Base-by-base conservation (phyloP, 495 filamentous ascomycete genomes). In the Penicillium paradoxum region DNA sequence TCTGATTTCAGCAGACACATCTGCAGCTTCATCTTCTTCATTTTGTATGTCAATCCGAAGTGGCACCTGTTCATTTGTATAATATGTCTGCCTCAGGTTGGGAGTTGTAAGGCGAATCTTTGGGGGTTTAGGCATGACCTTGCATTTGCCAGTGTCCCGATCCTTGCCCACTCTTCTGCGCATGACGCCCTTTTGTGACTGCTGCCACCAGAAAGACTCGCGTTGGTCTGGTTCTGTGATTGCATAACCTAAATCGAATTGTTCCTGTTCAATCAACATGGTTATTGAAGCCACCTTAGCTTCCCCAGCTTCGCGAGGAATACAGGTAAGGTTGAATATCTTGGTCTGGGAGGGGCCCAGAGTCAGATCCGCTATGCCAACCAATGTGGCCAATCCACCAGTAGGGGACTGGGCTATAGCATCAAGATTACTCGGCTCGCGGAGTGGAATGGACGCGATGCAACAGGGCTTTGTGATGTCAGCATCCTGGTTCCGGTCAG, bases 91-190 rank as follows among this genome's bases (percentile, higher is more conserved):
- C 49, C 74, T 73, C 40, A 86, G 68, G 40, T 81, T 77, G 2
- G 78, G 72, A 18, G 87, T 67, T 22, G 73, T 76, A 30, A 97
- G 79, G 53, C 87, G 82, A 69, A 99, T 84, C 65, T 97, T 97
- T 0, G 93, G 93, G 36, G 93, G 93, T 62, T 93, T 87, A 4
- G 92, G 93, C 50, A 90, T 75, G 30, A 97, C 83, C 41, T 79
- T 87, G 86, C 77, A 56, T 14, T 49, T 61, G 25, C 59, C 65
- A 27, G 64, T 66, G 52, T 78, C 65, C 15, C 69, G 63, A 43
- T 67, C 70, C 49, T 68, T 71, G 25, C 74, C 73, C 40, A 74
- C 46, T 53, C 68, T 63, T 57, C 71, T 69, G 34, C 63, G 60
- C 42, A 56, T 55, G 8, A 64, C 40, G 27, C 74, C 70, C 56